Evolutionary conservation across 768 basidiomycete species (phyloP), one percentile per base, ranked within the genome.

Genomic region (Kwoniella sp.): DNA sequence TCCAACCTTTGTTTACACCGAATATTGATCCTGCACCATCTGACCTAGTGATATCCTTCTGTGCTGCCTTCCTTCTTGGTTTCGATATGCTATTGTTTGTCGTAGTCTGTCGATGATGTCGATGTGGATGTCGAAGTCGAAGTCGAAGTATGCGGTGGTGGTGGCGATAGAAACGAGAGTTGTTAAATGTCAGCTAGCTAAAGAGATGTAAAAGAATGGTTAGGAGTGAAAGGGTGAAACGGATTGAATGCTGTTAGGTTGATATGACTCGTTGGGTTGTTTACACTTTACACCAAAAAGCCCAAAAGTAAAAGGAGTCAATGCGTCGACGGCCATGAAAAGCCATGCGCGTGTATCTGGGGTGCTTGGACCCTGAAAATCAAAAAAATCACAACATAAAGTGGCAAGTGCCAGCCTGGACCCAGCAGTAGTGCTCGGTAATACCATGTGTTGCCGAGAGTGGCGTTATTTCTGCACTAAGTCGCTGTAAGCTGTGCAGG

Each of bases 251-350:
- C n/a, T n/a, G n/a, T n/a, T n/a, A 33, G 30, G 30, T 37, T 62
- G 60, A 62, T 36, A 46, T 56, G 30, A 48, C 60, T 48, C 53
- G 52, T 53, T 56, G 60, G 60, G 53, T 62, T 54, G 60, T 61
- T 54, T 61, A 61, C 40, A 9, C 50, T 44, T 40, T 15, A 37
- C 22, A 55, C 55, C 19, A 19, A n/a, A 17, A 15, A 44, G 9
- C 13, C 7, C 33, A 33, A 6, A 13, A 5, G 13, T 33, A 13
- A 33, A 8, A 26, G 36, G 26, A 21, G 13, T 36, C 25, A 30
- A 53, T 30, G n/a, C 52, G n/a, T 53, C 1, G 33, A 13, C 13
- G 5, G 33, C 33, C 13, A 13, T 33, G 33, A 13, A 60, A 59
- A 60, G 58, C 58, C 58, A 60, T 60, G 49, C 58, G 58, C 58